Conservation (phyloP, 2,329 filamentous ascomycete species). For the Cordyceps cicadae region DNA sequence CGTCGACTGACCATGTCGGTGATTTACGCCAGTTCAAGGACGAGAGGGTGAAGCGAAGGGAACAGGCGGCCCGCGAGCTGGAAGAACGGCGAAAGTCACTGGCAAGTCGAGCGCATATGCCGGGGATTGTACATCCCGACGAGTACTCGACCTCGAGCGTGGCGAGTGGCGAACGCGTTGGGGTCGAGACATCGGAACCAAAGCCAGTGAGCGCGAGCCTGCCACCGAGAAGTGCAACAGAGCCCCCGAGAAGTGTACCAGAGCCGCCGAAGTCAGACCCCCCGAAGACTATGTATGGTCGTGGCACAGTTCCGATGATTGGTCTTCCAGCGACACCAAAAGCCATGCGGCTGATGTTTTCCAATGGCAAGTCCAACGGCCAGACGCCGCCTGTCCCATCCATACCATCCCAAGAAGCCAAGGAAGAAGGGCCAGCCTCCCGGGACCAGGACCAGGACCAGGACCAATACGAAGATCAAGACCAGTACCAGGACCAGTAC, state of each 20-base stretch:
- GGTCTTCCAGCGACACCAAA: slow-evolving; percentile 86
- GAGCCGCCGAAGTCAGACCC: slow-evolving; percentile 50
- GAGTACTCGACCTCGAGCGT: slow-evolving; percentile 31
- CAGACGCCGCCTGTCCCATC: neutral
- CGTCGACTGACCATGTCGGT: slow-evolving; percentile 40
- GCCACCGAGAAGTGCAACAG: slow-evolving; percentile 48
- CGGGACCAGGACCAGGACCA: slow-evolving; percentile 16
- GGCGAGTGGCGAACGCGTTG: slow-evolving; percentile 15
- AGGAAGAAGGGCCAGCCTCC: slow-evolving; percentile 25
- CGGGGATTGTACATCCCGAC: slow-evolving; percentile 68
- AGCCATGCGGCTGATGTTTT: slow-evolving; percentile 77
- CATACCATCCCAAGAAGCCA: slow-evolving; percentile 13
- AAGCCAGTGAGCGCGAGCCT: slow-evolving; percentile 34
- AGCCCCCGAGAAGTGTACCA: slow-evolving; percentile 47
- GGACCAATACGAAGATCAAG: too few relatives aligned
- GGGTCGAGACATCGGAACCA: slow-evolving; percentile 37
- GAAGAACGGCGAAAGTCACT: slow-evolving; percentile 82
- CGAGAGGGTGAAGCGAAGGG: slow-evolving; percentile 59
- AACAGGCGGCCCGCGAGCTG: slow-evolving; percentile 72
- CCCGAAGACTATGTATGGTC: slow-evolving; percentile 41
- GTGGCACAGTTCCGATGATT: slow-evolving; percentile 41
- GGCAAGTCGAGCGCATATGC: slow-evolving; percentile 69
- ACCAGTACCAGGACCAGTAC: slow-evolving; percentile 11
- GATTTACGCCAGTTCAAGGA: slow-evolving; percentile 49
- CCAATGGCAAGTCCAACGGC: slow-evolving; percentile 30